These are phyloP conservation scores for Maudiozyma humilis DNA, from an alignment of 1,139 yeast genomes.

Conservation along the genomic window DNA sequence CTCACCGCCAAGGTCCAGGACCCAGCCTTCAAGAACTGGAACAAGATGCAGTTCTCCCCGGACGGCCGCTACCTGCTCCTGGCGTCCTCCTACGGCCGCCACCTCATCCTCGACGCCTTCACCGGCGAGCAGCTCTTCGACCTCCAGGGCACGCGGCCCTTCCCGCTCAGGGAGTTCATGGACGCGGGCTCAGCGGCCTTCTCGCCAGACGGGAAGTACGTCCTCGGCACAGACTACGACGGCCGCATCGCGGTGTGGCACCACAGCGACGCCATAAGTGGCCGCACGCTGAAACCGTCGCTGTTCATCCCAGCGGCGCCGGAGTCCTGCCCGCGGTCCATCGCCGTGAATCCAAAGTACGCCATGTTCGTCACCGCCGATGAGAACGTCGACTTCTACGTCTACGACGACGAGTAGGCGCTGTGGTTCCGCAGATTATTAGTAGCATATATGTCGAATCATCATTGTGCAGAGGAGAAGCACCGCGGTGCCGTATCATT, in stretches of 20 bases:
- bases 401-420: constrained; percentile 33
- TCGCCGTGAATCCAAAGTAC: constrained; percentile 70
- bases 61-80: constrained; percentile 70
- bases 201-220: constrained; percentile 74
- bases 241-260: constrained; percentile 59
- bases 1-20: constrained; percentile 35
- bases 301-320: constrained; percentile 29
- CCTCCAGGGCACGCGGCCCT: constrained; percentile 39
- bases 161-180: constrained; percentile 41
- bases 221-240: constrained; percentile 53
- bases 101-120: constrained; percentile 64
- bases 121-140: constrained; percentile 52
- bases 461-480: no score
- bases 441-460: no score
- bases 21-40: constrained; percentile 40
- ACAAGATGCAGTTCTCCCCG: constrained; percentile 72
- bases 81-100: constrained; percentile 45
- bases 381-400: constrained; percentile 33
- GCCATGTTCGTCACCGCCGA: constrained; percentile 80
- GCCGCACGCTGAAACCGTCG: constrained; percentile 25
- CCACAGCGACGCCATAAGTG: constrained; percentile 34
- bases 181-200: constrained; percentile 58
- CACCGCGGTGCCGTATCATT: no score
- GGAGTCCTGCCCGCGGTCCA: constrained; percentile 45
- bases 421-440: no score